A percentile compares a stretch with the other conserved stretches of the same genome.
Conservation (phyloP, 106 monocot genomes). For the Platanthera zijinensis region DNA sequence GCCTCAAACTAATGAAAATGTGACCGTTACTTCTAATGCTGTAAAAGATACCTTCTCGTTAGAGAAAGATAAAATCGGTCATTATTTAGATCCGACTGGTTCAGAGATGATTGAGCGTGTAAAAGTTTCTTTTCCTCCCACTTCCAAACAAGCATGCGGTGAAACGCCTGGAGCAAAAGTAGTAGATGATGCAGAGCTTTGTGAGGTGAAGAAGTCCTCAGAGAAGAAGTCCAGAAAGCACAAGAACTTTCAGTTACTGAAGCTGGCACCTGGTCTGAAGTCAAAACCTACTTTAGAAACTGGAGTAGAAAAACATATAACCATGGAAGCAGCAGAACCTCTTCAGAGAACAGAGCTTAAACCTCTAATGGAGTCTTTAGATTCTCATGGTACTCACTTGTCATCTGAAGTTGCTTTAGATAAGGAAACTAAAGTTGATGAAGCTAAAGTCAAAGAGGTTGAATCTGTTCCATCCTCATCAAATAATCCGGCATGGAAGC, state of each 20-base stretch:
- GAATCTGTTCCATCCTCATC: constrained; percentile 18
- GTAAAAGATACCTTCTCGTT: not conserved
- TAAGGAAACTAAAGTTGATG: constrained; percentile 13
- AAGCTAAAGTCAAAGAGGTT: constrained; percentile 19
- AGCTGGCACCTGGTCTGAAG: constrained; percentile 17
- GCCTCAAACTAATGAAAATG: constrained; percentile 10
- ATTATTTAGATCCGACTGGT: constrained; percentile 16
- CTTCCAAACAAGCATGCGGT: constrained; percentile 2
- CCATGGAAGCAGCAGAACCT: constrained; percentile 18
- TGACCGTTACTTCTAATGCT: constrained; percentile 10
- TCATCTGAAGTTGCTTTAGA: constrained; percentile 3
- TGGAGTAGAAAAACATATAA: constrained; percentile 12
- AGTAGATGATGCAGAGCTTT: constrained; percentile 23
- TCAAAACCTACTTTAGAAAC: constrained; percentile 29
- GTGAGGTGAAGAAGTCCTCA: constrained; percentile 45
- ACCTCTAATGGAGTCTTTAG: constrained; percentile 14
- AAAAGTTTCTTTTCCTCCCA: constrained; percentile 23
- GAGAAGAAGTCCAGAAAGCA: constrained; percentile 89
- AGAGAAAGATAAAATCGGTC: not conserved
- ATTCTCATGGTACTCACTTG: constrained; percentile 7
- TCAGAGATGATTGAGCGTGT: constrained; percentile 25
- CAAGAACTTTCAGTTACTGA: constrained; percentile 52
- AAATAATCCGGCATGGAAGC: constrained; percentile 63
- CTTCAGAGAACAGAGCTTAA: constrained; percentile 4
- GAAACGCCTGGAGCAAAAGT: constrained; percentile 25